Percentiles rank a stretch among this genome's conserved stretches.
Evolutionary conservation across 768 basidiomycete species (phyloP).

Genomic region (Nidula microcarpa): DNA sequence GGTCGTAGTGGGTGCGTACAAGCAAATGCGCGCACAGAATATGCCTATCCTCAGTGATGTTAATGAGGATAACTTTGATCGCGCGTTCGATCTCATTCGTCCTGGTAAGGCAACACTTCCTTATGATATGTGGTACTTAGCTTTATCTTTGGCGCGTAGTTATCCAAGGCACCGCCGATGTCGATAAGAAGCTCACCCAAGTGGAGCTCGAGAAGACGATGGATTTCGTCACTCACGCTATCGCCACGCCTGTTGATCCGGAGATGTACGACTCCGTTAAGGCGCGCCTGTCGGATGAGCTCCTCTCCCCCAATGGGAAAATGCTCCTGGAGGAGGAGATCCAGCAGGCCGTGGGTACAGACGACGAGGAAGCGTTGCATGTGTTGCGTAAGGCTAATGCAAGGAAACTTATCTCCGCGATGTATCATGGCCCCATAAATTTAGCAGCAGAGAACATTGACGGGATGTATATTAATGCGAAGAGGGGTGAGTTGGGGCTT

Average conservation of each 20-base stretch:
- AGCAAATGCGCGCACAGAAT: constrained; percentile 2
- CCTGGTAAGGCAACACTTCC: neutral
- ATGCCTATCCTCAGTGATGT: neutral
- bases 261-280: constrained; percentile 19
- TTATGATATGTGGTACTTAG: neutral
- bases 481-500: constrained; percentile 10
- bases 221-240: constrained; percentile 14
- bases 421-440: constrained; percentile 10
- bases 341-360: constrained; percentile 4
- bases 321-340: constrained; percentile 19
- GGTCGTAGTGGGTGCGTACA: constrained; percentile 2
- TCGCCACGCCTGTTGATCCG: constrained; percentile 21
- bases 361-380: constrained; percentile 11
- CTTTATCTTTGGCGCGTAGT: constrained; percentile 22
- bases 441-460: constrained; percentile 8
- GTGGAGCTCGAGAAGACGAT: constrained; percentile 46
- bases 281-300: constrained; percentile 17
- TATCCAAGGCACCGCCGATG: constrained; percentile 53
- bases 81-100: constrained; percentile 1
- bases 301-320: constrained; percentile 14
- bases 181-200: constrained; percentile 41
- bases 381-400: constrained; percentile 13
- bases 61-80: neutral
- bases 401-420: constrained; percentile 10
- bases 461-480: constrained; percentile 10